Conservation (phyloP, 768 basidiomycete species). For the Mrakia blollopis region DNA sequence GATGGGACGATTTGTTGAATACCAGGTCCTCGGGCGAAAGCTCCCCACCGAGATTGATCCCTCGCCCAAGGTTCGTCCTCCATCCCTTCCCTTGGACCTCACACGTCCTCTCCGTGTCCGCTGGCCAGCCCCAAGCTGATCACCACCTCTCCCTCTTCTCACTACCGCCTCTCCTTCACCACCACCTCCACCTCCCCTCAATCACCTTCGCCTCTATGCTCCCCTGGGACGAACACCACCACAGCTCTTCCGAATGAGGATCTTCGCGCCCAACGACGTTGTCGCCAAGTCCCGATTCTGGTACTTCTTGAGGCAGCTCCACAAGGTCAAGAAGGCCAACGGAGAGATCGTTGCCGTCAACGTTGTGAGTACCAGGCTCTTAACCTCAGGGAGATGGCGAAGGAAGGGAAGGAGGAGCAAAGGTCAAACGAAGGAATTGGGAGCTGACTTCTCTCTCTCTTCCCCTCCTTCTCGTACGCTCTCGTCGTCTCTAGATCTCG, state of each 20-base stretch:
- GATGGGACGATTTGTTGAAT: constrained; percentile 62
- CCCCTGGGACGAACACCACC: not conserved
- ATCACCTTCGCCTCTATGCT: not conserved
- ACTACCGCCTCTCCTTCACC: not conserved
- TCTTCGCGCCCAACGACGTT: constrained; percentile 97
- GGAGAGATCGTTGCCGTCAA: constrained; percentile 99
- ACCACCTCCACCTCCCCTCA: not conserved
- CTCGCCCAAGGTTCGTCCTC: constrained; percentile 71
- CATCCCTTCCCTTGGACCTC: not conserved
- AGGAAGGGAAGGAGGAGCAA: not conserved
- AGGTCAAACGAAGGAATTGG: not conserved
- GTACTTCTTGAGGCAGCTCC: constrained; percentile 97
- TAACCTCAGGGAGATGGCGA: not conserved
- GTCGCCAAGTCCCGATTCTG: constrained; percentile 99
- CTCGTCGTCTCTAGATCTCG: constrained; percentile 64
- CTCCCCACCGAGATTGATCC: constrained; percentile 89
- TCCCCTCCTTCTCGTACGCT: not conserved
- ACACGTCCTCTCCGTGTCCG: too few species aligned
- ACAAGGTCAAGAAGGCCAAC: constrained; percentile 99
- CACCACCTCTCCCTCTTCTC: not conserved
- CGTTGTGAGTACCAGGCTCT: constrained; percentile 63
- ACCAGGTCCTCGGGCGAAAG: constrained; percentile 95
- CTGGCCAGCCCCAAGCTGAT: not conserved
- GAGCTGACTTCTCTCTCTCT: not conserved
- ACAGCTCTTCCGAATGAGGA: constrained; percentile 49